Evolutionary conservation across 1,284 basidiomycete species (phyloP), one percentile per base, ranked within the genome.

Genomic region (Sanghuangporus baumii): DNA sequence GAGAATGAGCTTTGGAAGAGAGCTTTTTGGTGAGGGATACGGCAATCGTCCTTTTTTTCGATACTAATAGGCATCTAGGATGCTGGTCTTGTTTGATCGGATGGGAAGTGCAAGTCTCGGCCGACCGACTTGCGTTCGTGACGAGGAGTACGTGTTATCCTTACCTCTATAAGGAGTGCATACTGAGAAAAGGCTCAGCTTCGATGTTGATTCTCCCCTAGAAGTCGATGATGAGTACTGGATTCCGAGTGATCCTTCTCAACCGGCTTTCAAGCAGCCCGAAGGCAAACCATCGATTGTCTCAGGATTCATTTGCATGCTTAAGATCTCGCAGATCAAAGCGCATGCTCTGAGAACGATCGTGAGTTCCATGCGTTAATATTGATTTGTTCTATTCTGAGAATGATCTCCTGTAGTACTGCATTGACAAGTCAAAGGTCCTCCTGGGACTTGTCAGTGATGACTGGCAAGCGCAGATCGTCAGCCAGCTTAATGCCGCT

Each of bases 161-260:
- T 20, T 50, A 16, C 43, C 48, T 55, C 31, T 57, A 37, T 46
- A 57, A 18, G 38, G 20, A 51, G 2, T 47, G 46, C 47, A 37
- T 40, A 31, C 64, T 64, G 7, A 26, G 62, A 18, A 40, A 59
- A 46, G 55, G 43, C 61, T 3, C 68, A 90, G 89, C 72, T 88
- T 90, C 71, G 92, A 95, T 71, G 76, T 89, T 26, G 89, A 91
- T 43, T 78, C 89, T 55, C 91, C 92, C 0, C 75, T 91, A 7
- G 90, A 92, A 70, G 87, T 95, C 6, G 89, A 94, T 66, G 94
- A 96, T 70, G 90, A 94, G 66, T 93, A 86, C 69, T 94, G 90
- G 91, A 83, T 85, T 68, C 71, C 76, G 58, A 78, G 80, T 2
- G 76, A 81, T 60, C 77, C 80, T n/a, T 38, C 59, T 4, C 71